phyloP scores from a whole-genome alignment of 257 asterid species.

The Eustoma russellianum region DNA sequence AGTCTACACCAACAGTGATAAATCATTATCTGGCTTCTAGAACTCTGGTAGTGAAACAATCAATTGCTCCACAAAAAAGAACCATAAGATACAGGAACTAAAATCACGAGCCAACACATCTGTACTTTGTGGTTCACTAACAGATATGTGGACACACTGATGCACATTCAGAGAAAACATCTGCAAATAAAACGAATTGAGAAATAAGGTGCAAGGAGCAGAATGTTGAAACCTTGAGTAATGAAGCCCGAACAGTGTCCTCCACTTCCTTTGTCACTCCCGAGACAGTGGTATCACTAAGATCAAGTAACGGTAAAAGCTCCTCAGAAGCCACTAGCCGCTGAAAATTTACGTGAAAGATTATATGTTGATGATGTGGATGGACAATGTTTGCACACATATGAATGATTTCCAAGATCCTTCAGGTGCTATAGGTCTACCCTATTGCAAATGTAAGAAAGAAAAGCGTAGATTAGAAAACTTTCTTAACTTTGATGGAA shows the following conservation, averaged over 20 bases:
- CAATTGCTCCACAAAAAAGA: no score
- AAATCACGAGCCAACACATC: no score
- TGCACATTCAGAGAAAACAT: not conserved
- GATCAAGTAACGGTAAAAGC: slow-evolving; percentile 47
- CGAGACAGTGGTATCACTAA: slow-evolving; percentile 27
- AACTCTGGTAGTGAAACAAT: no score
- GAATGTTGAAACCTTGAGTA: slow-evolving; percentile 52
- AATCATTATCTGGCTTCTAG: no score
- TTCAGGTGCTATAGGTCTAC: not conserved
- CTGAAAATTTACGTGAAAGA: slow-evolving; percentile 31
- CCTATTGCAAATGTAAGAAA: not conserved
- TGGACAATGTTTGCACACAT: not conserved
- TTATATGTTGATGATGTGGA: not conserved
- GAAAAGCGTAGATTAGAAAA: not conserved
- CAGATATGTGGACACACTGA: not conserved
- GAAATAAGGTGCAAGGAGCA: not conserved
- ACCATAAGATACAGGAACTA: no score
- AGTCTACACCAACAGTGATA: no score
- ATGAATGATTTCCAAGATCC: not conserved
- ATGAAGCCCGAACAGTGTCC: slow-evolving; percentile 47
- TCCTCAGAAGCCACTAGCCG: slow-evolving; percentile 87
- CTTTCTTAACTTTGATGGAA: not conserved
- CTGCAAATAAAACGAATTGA: not conserved
- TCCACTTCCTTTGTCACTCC: slow-evolving; percentile 42
- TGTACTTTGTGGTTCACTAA: not conserved